Evolutionary conservation across 2,329 filamentous ascomycete species (phyloP).

Genomic region (Fusarium sp.): DNA sequence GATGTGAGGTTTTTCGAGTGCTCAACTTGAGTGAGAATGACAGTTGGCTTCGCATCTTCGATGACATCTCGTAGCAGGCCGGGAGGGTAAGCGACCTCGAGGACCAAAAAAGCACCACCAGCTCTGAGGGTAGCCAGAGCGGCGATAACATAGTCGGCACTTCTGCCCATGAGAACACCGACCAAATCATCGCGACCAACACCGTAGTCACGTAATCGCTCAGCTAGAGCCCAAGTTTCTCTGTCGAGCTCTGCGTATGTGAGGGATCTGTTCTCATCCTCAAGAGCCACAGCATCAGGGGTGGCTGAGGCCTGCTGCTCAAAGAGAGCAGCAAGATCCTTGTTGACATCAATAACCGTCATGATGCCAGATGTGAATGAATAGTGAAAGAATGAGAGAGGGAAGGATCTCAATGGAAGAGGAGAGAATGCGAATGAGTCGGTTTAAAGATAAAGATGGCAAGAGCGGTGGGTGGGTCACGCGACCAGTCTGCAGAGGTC

Average conservation of each 20-base stretch:
- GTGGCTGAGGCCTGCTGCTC: constrained; percentile 74
- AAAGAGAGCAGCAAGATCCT: constrained; percentile 80
- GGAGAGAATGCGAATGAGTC: constrained; percentile 7
- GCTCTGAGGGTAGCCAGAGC: constrained; percentile 82
- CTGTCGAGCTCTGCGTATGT: constrained; percentile 79
- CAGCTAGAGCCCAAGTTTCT: constrained; percentile 73
- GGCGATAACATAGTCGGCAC: constrained; percentile 82
- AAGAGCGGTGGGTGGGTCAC: constrained; percentile 45
- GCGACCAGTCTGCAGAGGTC: constrained; percentile 37
- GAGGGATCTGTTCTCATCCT: constrained; percentile 74
- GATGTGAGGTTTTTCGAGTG: constrained; percentile 74
- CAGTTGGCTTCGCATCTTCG: constrained; percentile 77
- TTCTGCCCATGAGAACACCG: constrained; percentile 79
- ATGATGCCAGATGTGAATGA: constrained; percentile 54
- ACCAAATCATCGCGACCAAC: constrained; percentile 80
- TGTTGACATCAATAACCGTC: constrained; percentile 75
- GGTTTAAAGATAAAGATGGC: constrained; percentile 19
- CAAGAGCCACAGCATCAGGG: constrained; percentile 76
- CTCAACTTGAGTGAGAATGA: constrained; percentile 75
- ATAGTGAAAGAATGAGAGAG: not conserved
- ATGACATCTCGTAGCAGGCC: constrained; percentile 80
- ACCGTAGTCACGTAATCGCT: constrained; percentile 72
- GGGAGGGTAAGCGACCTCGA: constrained; percentile 82
- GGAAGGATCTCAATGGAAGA: constrained; percentile 1
- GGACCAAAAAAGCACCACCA: constrained; percentile 82